phyloP scores from a whole-genome alignment of 306 rosid genomes.

The Dalbergia cochinchinensis region DNA sequence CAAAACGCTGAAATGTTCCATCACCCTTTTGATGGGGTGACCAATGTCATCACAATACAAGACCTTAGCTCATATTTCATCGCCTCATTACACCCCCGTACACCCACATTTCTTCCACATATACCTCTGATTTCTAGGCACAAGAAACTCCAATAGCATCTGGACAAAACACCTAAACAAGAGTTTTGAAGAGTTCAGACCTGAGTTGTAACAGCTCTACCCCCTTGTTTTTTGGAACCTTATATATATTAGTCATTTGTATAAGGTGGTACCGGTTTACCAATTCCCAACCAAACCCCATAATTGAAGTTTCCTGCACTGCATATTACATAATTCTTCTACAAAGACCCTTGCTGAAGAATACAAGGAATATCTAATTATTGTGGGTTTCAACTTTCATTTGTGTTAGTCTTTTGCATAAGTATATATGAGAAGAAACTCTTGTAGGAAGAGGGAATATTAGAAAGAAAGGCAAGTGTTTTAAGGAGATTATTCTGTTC shows the following conservation, averaged over 20 bases:
- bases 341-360: slow-evolving; percentile 4
- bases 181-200: slow-evolving; percentile 52
- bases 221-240: slow-evolving; percentile 28
- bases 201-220: neutral
- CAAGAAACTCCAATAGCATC: slow-evolving; percentile 49
- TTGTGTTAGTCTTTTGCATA: neutral
- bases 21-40: slow-evolving; percentile 40
- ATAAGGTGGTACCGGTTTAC: slow-evolving; percentile 49
- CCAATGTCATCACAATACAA: slow-evolving; percentile 43
- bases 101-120: slow-evolving; percentile 44
- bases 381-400: slow-evolving; percentile 18
- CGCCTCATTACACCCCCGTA: slow-evolving; percentile 17
- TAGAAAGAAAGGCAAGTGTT: slow-evolving; percentile 35
- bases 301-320: slow-evolving; percentile 2
- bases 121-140: slow-evolving; percentile 53
- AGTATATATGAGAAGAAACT: slow-evolving; percentile 8
- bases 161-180: slow-evolving; percentile 17
- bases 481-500: slow-evolving; percentile 39
- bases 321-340: slow-evolving; percentile 28
- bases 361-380: slow-evolving; percentile 15
- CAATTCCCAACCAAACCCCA: slow-evolving; percentile 57
- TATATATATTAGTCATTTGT: slow-evolving; percentile 17
- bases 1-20: slow-evolving; percentile 43
- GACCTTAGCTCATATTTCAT: slow-evolving; percentile 37
- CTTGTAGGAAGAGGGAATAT: slow-evolving; percentile 3